Conservation (phyloP, 176 grass and related monocot species). For the Musa schizocarpa region DNA sequence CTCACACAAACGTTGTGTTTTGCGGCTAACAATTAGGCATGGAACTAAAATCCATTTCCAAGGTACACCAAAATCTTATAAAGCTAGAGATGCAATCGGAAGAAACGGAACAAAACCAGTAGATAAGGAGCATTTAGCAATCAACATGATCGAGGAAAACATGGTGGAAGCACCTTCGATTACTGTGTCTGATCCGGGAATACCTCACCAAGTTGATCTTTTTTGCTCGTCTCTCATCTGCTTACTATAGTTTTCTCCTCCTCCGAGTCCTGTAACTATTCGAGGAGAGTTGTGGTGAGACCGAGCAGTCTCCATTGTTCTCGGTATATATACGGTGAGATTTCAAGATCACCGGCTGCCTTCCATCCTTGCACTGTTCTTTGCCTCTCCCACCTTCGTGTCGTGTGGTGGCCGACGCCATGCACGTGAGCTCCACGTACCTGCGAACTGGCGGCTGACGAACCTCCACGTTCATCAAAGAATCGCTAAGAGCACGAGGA, state of each 20-base stretch:
- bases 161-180: neutral
- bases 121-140: neutral
- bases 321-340: neutral
- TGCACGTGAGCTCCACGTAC: slow-evolving; percentile 1
- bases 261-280: neutral
- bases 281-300: neutral
- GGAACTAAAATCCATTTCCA: too few relatives aligned
- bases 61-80: neutral
- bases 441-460: neutral
- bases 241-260: neutral
- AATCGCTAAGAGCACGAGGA: too few relatives aligned
- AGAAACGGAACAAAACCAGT: neutral
- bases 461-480: neutral
- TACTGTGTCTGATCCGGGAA: neutral
- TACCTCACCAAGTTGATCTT: neutral
- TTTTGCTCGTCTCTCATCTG: neutral
- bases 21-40: too few relatives aligned
- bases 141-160: neutral
- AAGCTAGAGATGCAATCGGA: neutral
- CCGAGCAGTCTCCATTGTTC: neutral
- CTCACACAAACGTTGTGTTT: too few relatives aligned
- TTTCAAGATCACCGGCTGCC: neutral
- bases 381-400: neutral
- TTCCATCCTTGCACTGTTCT: neutral
- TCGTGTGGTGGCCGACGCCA: neutral